Base-by-base conservation (phyloP, 2,329 filamentous ascomycete species). In the Epichloe amarillans region DNA sequence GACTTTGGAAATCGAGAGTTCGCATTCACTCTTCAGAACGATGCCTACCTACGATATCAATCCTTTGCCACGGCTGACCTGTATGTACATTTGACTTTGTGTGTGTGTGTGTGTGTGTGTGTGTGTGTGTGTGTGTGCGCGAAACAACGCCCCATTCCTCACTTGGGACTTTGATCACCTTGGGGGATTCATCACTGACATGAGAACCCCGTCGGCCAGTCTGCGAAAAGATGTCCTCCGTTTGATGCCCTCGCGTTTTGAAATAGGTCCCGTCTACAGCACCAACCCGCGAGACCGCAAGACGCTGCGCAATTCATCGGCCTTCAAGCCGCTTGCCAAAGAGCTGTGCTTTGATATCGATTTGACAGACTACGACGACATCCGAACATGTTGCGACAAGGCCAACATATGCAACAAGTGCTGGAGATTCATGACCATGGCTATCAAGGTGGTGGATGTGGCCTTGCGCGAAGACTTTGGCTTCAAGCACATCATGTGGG, bases 341-440 rank as follows among this genome's bases (percentile, higher is more conserved):
- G 93, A 98, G 66, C 73, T 98, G 39, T 95, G 95, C 60, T 97
- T 98, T 67, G 93, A 98, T 84, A 97, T 98, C 61, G 93, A 98
- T 78, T 79, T 98, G 79, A 97, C 93, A 50, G 93, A 97, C 70
- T 98, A 98, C 69, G 93, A 98, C 65, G 88, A 95, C 57, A 87
- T 98, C 56, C 83, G 93, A 58, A 96, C 90, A 30, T 98, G 93
- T 70, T 98, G 93, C 66, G 82, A 84, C 61, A 90, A 91, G 64
- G 88, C 91, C 8, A 94, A 87, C 59, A 97, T 98, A 57, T 98
- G 93, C 66, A 76, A 75, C 57, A 93, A 90, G 65, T 98, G 93
- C 71, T 98, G 93, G 93, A 77, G 85, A 47, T 98, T 97, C 67
- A 94, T 95, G 60, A 95, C 88, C 23, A 97, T 98, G 89, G 87